phyloP scores from a whole-genome alignment of 2,329 filamentous ascomycete species.

The Talaromyces sp. region DNA sequence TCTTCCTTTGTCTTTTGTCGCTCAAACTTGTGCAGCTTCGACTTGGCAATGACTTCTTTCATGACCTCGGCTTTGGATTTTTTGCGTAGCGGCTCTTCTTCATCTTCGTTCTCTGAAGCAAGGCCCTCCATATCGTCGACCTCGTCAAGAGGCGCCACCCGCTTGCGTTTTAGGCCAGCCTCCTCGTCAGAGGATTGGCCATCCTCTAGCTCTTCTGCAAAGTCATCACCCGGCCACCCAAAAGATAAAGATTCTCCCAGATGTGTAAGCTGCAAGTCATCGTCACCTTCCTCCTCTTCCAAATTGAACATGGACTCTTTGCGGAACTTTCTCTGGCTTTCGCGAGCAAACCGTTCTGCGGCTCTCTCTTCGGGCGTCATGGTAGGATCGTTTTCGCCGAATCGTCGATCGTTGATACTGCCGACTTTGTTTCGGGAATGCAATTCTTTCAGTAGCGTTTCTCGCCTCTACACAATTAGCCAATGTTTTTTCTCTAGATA shows the following conservation, averaged over 20 bases:
- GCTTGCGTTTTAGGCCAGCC: slow-evolving; percentile 44
- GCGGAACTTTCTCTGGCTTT: slow-evolving; percentile 74
- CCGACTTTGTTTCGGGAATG: slow-evolving; percentile 84
- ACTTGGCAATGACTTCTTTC: slow-evolving; percentile 96
- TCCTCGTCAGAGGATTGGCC: slow-evolving; percentile 41
- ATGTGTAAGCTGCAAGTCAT: slow-evolving; percentile 70
- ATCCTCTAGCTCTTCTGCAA: slow-evolving; percentile 62
- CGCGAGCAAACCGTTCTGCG: slow-evolving; percentile 80
- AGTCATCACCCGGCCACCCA: slow-evolving; percentile 63
- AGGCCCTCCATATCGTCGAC: slow-evolving; percentile 36
- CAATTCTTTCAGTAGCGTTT: slow-evolving; percentile 84
- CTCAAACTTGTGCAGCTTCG: slow-evolving; percentile 91
- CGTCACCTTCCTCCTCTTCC: slow-evolving; percentile 67
- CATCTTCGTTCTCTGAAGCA: slow-evolving; percentile 44
- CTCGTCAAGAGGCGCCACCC: slow-evolving; percentile 36
- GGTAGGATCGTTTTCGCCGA: slow-evolving; percentile 89
- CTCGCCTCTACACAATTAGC: slow-evolving; percentile 52
- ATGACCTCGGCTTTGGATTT: slow-evolving; percentile 97
- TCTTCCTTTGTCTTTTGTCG: slow-evolving; percentile 88
- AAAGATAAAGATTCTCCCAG: slow-evolving; percentile 69
- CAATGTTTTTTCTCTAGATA: not conserved
- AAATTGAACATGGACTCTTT: slow-evolving; percentile 81
- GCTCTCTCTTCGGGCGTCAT: slow-evolving; percentile 93
- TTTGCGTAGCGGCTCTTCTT: slow-evolving; percentile 68
- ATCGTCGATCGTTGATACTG: slow-evolving; percentile 84